These are phyloP conservation scores for Saccharomyces hybrid DNA, from an alignment of 1,139 yeast genomes.

Conservation along the genomic window DNA sequence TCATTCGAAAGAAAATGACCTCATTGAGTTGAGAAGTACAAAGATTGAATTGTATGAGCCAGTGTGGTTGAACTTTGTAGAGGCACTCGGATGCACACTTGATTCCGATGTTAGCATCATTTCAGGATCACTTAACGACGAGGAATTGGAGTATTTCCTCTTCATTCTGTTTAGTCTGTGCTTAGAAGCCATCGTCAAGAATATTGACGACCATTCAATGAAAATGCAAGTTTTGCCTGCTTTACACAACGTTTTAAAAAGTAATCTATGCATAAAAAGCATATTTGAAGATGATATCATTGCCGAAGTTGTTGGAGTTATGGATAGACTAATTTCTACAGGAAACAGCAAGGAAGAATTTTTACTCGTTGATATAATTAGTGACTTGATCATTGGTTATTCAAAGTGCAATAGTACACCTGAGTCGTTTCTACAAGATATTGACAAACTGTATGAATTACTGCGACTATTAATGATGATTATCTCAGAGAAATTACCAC, in stretches of 20 bases:
- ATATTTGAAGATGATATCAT: slow-evolving; percentile 64
- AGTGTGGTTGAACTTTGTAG: slow-evolving; percentile 74
- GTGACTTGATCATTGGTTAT: slow-evolving; percentile 37
- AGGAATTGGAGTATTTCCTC: slow-evolving; percentile 65
- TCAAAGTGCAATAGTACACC: slow-evolving; percentile 28
- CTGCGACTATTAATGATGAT: slow-evolving; percentile 66
- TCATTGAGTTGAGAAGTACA: slow-evolving; percentile 11
- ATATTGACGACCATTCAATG: slow-evolving; percentile 17
- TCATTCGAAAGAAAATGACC: slow-evolving; percentile 16
- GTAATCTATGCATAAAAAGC: slow-evolving; percentile 50
- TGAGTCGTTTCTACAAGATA: slow-evolving; percentile 41
- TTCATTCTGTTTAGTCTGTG: slow-evolving; percentile 81
- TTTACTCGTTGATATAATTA: slow-evolving; percentile 50
- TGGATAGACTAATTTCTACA: slow-evolving; percentile 64
- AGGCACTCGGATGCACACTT: slow-evolving; percentile 64
- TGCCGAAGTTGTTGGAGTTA: slow-evolving; percentile 65
- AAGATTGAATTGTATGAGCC: slow-evolving; percentile 53
- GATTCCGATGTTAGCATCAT: slow-evolving; percentile 43
- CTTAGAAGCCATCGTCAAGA: slow-evolving; percentile 58
- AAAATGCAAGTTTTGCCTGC: slow-evolving; percentile 45
- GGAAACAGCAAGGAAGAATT: slow-evolving; percentile 49
- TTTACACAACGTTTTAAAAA: slow-evolving; percentile 50
- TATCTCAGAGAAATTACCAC: slow-evolving; percentile 53
- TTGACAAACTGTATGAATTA: slow-evolving; percentile 76
- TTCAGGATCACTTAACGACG: slow-evolving; percentile 36